These are phyloP conservation scores for Eutrema yunnanense DNA, from an alignment of 345 rosid genomes.

Conservation along the genomic window DNA sequence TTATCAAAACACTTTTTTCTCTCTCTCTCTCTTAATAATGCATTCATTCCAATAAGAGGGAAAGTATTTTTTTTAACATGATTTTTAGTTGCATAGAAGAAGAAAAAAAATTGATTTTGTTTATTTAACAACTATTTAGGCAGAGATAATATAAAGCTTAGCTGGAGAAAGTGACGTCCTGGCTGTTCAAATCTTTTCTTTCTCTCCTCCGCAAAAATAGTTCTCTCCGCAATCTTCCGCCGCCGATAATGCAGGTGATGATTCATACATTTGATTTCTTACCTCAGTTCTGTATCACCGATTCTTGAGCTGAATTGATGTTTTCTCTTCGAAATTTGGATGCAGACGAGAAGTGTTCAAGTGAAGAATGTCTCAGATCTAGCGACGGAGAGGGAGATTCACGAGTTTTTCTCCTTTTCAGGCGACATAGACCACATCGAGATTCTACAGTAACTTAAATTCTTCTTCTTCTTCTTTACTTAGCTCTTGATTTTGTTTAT, in stretches of 20 bases:
- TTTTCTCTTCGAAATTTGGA: not conserved
- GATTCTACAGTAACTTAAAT: constrained; percentile 42
- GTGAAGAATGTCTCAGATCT: constrained; percentile 90
- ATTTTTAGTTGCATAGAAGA: not conserved
- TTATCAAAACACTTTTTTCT: too few species aligned
- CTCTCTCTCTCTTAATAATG: too few species aligned
- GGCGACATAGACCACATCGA: constrained; percentile 77
- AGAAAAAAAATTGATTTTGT: not conserved
- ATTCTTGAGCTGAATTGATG: not conserved
- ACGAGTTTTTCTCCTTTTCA: constrained; percentile 96
- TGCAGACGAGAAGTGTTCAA: constrained; percentile 71
- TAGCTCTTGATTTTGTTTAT: not conserved
- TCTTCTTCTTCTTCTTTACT: not conserved
- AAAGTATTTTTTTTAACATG: too few species aligned
- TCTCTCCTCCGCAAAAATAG: not conserved
- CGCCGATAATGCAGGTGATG: constrained; percentile 10
- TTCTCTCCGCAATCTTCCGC: not conserved
- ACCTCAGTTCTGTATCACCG: not conserved
- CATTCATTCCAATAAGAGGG: too few species aligned
- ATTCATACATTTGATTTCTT: not conserved
- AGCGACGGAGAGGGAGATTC: constrained; percentile 93
- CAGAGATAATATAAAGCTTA: not conserved
- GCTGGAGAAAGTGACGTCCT: constrained; percentile 9
- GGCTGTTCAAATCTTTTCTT: constrained; percentile 4
- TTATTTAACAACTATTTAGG: not conserved